Evolutionary conservation across 495 filamentous ascomycete genomes (phyloP), one percentile per base, ranked within the genome.

Genomic region (Hypoxylon rickii): DNA sequence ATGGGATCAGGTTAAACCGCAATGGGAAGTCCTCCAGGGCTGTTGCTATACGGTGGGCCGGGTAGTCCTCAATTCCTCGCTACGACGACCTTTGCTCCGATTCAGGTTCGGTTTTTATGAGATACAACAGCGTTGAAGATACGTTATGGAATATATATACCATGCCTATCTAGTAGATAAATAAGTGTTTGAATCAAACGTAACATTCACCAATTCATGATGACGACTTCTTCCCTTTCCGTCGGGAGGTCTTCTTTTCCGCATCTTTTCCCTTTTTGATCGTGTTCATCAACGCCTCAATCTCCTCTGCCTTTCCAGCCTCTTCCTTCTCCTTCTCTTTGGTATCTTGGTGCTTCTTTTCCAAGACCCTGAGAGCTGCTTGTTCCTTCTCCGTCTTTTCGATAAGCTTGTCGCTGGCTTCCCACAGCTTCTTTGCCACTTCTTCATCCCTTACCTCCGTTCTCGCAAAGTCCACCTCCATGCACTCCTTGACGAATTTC

Each of bases 401-500:
- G 52, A 97, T 86, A 65, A 92, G 83, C 71, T 83, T 85, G 74
- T 96, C 94, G 66, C 89, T 95, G 37, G 85, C 79, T 70, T 90
- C 82, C 94, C 94, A 97, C 37, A 98, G 75, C 68, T 84, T 79
- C 77, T 90, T 91, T 37, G 89, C 91, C 34, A 86, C 69, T 39
- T 79, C 80, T 59, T 94, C 89, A 66, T 95, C 86, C 42, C 77
- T 77, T n/a, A 97, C 77, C 63, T 95, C 89, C n/a, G 69, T 73
- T 55, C 87, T 76, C 49, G 83, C 79, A 61, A 79, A 88, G 63
- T 84, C 80, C 16, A 90, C 76, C 71, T 89, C 84, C 43, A 80
- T 82, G 65, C 93, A 97, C 70, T 99, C 94, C 75, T 96, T 96
- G 58, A 97, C 74, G 60, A 93, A 66, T 31, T 81, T 83, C 20